Base-by-base conservation (phyloP, 169 alveolate genomes). In the Eimeria brunetti region DNA sequence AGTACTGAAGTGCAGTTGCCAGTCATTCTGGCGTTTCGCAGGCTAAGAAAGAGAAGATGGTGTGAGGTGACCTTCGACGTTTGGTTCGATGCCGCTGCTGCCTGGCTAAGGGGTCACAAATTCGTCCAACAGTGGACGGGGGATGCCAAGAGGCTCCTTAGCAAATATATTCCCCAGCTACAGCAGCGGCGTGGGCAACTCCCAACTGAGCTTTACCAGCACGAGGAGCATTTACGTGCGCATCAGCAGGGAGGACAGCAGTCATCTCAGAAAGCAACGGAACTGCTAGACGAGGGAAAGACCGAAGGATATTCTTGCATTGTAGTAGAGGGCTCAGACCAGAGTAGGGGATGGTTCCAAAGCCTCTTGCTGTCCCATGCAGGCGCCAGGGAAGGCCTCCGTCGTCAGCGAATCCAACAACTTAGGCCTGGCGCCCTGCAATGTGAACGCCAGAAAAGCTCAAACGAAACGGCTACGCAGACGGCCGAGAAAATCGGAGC, bases 301-400 rank as follows among this genome's bases (percentile, higher is more conserved):
- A n/a, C 20, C 1, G 92, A 86, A 36, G 27, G 41, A 36, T 86
- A 86, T 62, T 60, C 83, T 27, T 86, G 81, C 81, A 51, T 96
- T 85, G 96, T 88, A 76, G 95, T 96, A 56, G 99, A 98, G 86
- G 99, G 99, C 36, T 96, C 96, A 44, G 99, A 98, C 86, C 99
- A 98, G 94, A 96, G 97, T 83, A 96, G 99, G 38, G 99, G 99
- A 20, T 98, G 99, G 99, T 98, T 97, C 96, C 99, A 98, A 76
- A 96, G 98, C 85, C 94, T 97, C 58, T 80, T 97, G 91, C 91
- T 96, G 88, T 89, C 96, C 64, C 93, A 89, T 78, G 94, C 96
- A 88, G 89, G 94, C 73, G 90, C 95, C 62, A 88, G 94, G 85
- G 78, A 75, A 18, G 62, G 83, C 83, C 83, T 60, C 73, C 53